phyloP scores from a whole-genome alignment of 2,329 filamentous ascomycete genomes.

The Botryotinia convoluta region DNA sequence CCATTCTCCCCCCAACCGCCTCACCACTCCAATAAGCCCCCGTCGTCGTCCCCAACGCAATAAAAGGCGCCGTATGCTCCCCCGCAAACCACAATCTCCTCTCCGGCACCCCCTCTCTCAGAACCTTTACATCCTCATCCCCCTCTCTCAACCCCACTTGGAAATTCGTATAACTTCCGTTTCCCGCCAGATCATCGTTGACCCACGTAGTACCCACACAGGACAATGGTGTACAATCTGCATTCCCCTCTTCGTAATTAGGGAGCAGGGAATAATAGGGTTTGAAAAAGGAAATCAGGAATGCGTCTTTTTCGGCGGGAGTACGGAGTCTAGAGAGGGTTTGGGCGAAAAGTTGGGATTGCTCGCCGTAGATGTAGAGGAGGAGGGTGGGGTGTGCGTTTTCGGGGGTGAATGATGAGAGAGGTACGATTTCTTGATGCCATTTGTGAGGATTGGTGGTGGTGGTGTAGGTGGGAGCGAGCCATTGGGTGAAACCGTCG shows the following conservation, averaged over 20 bases:
- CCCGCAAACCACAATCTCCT: constrained; percentile 61
- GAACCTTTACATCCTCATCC: constrained; percentile 56
- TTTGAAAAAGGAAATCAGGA: constrained; percentile 49
- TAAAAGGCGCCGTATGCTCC: constrained; percentile 81
- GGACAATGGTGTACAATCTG: constrained; percentile 51
- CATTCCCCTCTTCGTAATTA: constrained; percentile 46
- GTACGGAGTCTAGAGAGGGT: constrained; percentile 25
- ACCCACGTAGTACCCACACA: constrained; percentile 65
- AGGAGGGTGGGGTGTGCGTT: constrained; percentile 63
- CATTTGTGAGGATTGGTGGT: constrained; percentile 51
- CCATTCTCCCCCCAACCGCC: constrained; percentile 65
- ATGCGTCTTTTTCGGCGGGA: constrained; percentile 33
- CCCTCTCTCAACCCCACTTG: constrained; percentile 56
- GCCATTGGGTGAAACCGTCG: constrained; percentile 58
- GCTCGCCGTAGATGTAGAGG: constrained; percentile 58
- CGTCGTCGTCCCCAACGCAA: constrained; percentile 82
- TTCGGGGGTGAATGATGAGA: constrained; percentile 51
- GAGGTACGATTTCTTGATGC: constrained; percentile 61
- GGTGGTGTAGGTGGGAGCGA: constrained; percentile 54
- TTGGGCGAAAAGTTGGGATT: constrained; percentile 39
- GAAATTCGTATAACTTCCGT: constrained; percentile 69
- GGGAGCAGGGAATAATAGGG: constrained; percentile 66
- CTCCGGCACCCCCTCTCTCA: constrained; percentile 39
- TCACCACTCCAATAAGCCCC: constrained; percentile 86
- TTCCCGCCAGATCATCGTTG: constrained; percentile 62